These are phyloP conservation scores for Termitomyces sp. DNA, from an alignment of 768 basidiomycete genomes.

Conservation along the genomic window DNA sequence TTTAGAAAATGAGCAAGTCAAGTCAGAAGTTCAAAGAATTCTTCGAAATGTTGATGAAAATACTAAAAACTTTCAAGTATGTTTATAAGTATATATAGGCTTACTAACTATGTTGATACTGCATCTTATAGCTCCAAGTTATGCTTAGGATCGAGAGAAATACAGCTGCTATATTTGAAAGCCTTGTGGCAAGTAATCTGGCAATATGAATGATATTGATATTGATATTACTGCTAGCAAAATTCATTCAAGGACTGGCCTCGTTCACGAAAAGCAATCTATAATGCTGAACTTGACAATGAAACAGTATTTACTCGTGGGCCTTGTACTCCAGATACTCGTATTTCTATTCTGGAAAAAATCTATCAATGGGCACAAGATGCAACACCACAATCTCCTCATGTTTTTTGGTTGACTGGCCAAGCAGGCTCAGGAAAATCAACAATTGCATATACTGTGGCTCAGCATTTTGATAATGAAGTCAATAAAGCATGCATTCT, in stretches of 20 bases:
- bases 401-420: conserved; percentile 3
- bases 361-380: conserved; percentile 9
- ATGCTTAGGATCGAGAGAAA: too few species aligned
- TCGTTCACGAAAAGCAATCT: neutral
- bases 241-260: neutral
- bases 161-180: too few species aligned
- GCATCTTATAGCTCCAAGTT: too few species aligned
- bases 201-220: too few species aligned
- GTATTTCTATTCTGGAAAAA: neutral
- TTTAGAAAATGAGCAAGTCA: too few species aligned
- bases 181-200: too few species aligned
- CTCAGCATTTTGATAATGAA: neutral
- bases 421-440: neutral
- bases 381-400: conserved; percentile 1
- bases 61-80: too few species aligned
- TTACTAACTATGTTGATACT: too few species aligned
- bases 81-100: too few species aligned
- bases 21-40: too few species aligned
- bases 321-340: conserved; percentile 17
- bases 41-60: too few species aligned
- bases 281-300: neutral
- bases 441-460: neutral
- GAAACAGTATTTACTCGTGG: neutral
- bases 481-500: too few species aligned
- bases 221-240: neutral